Evolutionary conservation across 2,329 filamentous ascomycete species (phyloP).

Genomic region (Sclerotinia nivalis): DNA sequence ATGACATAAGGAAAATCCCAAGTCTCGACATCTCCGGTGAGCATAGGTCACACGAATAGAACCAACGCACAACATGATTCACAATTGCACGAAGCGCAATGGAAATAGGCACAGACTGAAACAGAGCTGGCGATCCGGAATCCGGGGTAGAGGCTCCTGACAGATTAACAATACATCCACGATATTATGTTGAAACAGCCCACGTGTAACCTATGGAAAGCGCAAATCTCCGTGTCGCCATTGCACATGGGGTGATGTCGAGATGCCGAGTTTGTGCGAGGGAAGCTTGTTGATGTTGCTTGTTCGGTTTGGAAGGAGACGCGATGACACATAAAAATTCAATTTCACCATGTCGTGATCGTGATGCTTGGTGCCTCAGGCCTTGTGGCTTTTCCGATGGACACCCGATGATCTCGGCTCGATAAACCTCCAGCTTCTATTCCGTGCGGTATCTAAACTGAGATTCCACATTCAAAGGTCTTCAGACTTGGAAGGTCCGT

Average conservation of each 20-base stretch:
- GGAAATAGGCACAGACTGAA: neutral
- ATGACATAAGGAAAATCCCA: constrained; percentile 17
- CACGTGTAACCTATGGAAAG: neutral
- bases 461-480: too few relatives aligned
- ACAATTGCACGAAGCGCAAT: neutral
- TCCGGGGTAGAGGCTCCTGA: constrained; percentile 7
- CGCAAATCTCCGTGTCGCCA: neutral
- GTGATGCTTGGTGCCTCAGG: neutral
- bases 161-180: constrained; percentile 5
- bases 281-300: neutral
- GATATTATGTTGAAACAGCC: neutral
- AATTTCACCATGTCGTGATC: neutral
- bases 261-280: constrained; percentile 4
- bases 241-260: neutral
- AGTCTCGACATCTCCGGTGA: constrained; percentile 18
- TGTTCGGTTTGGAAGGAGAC: neutral
- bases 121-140: neutral
- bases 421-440: too few relatives aligned
- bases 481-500: too few relatives aligned
- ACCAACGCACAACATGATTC: constrained; percentile 7
- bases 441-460: too few relatives aligned
- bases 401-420: neutral
- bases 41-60: neutral
- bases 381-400: neutral
- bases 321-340: constrained; percentile 22